A percentile compares a stretch with the other conserved stretches of the same genome.
Evolutionary conservation across 495 filamentous ascomycete genomes (phyloP).

Genomic region (Aspergillus conjunctus): DNA sequence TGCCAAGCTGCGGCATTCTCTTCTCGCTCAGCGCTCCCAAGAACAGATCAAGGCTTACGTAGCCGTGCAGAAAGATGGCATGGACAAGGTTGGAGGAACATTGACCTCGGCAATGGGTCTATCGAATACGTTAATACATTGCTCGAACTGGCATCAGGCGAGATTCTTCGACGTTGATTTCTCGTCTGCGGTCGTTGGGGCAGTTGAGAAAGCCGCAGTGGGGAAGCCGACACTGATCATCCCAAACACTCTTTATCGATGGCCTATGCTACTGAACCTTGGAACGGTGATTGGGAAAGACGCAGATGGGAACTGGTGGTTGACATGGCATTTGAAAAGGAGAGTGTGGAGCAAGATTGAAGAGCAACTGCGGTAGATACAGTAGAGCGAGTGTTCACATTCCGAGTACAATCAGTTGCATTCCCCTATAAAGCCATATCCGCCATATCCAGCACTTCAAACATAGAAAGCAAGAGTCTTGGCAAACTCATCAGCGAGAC

Average conservation of each 20-base stretch:
- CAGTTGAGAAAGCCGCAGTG: conserved; percentile 4
- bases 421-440: too few species aligned
- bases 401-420: too few species aligned
- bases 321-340: too few species aligned
- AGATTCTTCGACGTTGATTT: conserved; percentile 46
- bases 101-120: conserved; percentile 9
- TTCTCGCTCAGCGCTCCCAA: conserved; percentile 39
- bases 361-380: too few species aligned
- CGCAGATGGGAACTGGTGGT: conserved; percentile 49
- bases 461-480: too few species aligned
- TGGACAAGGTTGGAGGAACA: conserved; percentile 20
- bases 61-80: conserved; percentile 13
- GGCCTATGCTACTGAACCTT: conserved; percentile 27
- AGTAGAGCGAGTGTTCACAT: too few species aligned
- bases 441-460: too few species aligned
- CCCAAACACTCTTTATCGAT: conserved; percentile 23
- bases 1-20: conserved; percentile 30
- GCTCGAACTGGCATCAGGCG: conserved; percentile 48
- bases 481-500: too few species aligned
- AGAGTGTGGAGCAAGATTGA: too few species aligned
- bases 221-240: background rate
- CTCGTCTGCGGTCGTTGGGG: conserved; percentile 37
- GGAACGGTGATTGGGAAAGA: conserved; percentile 46
- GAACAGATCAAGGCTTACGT: conserved; percentile 42
- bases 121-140: conserved; percentile 33